Conservation (phyloP, 306 rosid species). For the Cucumis hystrix region DNA sequence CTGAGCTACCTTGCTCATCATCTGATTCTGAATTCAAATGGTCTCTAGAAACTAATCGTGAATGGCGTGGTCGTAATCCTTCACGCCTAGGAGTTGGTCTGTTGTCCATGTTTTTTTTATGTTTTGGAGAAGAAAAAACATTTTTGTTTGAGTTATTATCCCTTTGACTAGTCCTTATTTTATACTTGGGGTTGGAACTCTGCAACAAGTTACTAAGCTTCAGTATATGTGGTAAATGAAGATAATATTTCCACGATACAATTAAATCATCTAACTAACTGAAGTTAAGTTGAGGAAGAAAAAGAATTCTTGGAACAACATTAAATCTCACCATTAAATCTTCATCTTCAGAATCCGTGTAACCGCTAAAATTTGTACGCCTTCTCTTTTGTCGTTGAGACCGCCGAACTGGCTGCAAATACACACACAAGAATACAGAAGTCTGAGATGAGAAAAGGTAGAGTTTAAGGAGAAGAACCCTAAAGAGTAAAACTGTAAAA, state of each 20-base stretch:
- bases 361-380: not conserved
- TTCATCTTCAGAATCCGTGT: constrained; percentile 7
- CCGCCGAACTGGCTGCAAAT: constrained; percentile 3
- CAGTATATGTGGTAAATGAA: constrained; percentile 16
- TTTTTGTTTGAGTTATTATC: constrained; percentile 32
- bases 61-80: constrained; percentile 90
- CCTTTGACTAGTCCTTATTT: constrained; percentile 30
- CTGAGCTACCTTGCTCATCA: constrained; percentile 62
- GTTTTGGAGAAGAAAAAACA: constrained; percentile 43
- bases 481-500: no score
- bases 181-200: constrained; percentile 43
- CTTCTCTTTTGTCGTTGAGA: constrained; percentile 1
- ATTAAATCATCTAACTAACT: not conserved
- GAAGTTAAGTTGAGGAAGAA: not conserved
- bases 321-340: not conserved
- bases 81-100: constrained; percentile 65
- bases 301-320: not conserved
- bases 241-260: not conserved
- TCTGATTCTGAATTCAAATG: constrained; percentile 40
- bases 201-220: constrained; percentile 25
- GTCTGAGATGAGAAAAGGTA: no score
- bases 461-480: not conserved
- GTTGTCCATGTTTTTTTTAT: constrained; percentile 31
- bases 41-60: constrained; percentile 32
- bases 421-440: not conserved